These are phyloP conservation scores for Pseudoturritis turrita DNA, from an alignment of 345 rosid genomes.

Conservation along the genomic window DNA sequence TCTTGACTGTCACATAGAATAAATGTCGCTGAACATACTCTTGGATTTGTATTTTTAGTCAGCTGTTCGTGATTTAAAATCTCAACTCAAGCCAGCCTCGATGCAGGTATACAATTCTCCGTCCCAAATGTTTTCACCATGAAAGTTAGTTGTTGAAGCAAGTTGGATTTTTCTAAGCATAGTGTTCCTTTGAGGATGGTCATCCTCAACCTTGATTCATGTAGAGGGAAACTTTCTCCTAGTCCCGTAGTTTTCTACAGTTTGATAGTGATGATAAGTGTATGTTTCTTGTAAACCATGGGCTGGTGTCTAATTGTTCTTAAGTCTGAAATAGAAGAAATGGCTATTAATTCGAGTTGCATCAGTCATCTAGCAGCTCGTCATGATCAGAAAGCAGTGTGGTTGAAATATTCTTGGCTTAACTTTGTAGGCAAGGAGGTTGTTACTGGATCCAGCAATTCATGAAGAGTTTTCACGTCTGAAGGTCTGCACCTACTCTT, in stretches of 20 bases:
- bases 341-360: not conserved
- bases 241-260: not conserved
- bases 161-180: not conserved
- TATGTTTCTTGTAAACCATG: not conserved
- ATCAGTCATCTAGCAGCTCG: not conserved
- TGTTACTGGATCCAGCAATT: slow-evolving; percentile 92
- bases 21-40: not conserved
- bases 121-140: not conserved
- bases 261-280: not conserved
- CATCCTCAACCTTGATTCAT: not conserved
- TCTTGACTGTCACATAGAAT: not conserved
- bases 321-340: slow-evolving; percentile 2
- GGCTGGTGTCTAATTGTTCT: not conserved
- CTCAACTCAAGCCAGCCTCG: slow-evolving; percentile 93
- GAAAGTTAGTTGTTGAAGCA: not conserved
- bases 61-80: slow-evolving; percentile 88
- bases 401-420: not conserved
- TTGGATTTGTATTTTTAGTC: slow-evolving; percentile 47
- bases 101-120: slow-evolving; percentile 71
- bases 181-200: not conserved
- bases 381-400: not conserved
- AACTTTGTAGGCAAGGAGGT: slow-evolving; percentile 74
- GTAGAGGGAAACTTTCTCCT: slow-evolving; percentile 1
- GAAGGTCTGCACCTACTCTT: slow-evolving; percentile 53
- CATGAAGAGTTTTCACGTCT: slow-evolving; percentile 92